Evolutionary conservation across 1,139 yeast species (phyloP), one percentile per base, ranked within the genome.

Genomic region (Candida sojae): DNA sequence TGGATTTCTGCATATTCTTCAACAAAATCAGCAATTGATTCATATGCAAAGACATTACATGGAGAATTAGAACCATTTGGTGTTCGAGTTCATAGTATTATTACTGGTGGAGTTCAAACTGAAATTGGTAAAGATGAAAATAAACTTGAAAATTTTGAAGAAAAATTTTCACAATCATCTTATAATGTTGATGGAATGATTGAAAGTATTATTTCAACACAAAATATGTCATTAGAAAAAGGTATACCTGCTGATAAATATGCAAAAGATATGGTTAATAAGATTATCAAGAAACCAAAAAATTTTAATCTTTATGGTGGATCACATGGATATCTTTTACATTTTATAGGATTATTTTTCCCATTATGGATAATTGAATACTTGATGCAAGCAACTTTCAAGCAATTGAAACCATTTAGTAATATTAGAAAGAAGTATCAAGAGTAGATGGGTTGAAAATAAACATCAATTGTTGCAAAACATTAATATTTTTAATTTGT

Each of bases 21-120:
- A 4, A 65, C 75, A 36, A 72, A 73, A 52, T 89, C 95, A 2
- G 95, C 95, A 0, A 80, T 88, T 48, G 89, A 86, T 59, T 83
- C 80, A 50, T 88, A 83, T 61, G 87, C 89, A 1, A 74, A 79
- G 45, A 76, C 77, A 2, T 70, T 88, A 48, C 80, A 86, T 43
- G 60, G 86, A 32, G 96, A 88, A 64, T 62, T 88, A 67, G 56
- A 57, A 46, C 76, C 76, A 0, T 70, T 69, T 48, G 75, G 69
- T 0, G 74, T 69, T 8, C 49, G 57, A 23, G 78, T 73, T 5
- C 71, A 70, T 53, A 61, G 68, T 41, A 66, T 73, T 5, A 69
- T 71, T 32, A 70, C 77, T 6, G 77, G 78, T 17, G 37, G 41
- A n/a, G 37, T 30, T 11, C 31, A 32, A 21, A 42, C 42, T 2